phyloP scores from a whole-genome alignment of 1,284 basidiomycete genomes.

The Ceratobasidium sp. region DNA sequence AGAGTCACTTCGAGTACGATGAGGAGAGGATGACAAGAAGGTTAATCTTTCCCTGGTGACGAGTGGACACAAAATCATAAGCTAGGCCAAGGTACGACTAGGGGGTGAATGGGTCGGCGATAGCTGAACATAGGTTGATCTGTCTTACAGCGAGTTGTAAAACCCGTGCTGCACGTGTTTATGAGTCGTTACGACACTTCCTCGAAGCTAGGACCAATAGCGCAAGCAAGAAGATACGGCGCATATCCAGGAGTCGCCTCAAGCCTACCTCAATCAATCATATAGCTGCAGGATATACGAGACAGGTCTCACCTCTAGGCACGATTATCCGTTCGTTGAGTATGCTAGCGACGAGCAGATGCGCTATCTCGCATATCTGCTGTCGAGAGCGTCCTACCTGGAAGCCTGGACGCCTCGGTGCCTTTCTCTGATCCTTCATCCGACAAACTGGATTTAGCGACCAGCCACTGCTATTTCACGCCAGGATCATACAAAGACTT shows the following conservation, averaged over 20 bases:
- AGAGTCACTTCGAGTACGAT: conserved; percentile 59
- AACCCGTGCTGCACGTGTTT: conserved; percentile 85
- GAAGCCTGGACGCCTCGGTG: conserved; percentile 96
- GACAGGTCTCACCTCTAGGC: conserved; percentile 94
- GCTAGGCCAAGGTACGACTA: no score
- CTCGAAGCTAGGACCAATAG: conserved; percentile 90
- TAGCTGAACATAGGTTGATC: no score
- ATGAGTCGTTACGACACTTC: conserved; percentile 70
- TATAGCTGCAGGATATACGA: conserved; percentile 99
- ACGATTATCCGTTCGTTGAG: conserved; percentile 99
- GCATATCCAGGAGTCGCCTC: conserved; percentile 94
- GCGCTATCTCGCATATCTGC: conserved; percentile 98
- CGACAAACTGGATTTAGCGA: no score
- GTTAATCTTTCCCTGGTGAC: no score
- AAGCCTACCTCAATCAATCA: conserved; percentile 93
- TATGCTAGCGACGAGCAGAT: conserved; percentile 99
- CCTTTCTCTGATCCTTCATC: no score
- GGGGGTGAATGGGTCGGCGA: no score
- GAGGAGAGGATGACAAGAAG: conserved; percentile 45
- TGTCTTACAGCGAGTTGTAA: conserved; percentile 86
- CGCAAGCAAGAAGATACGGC: conserved; percentile 95
- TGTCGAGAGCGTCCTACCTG: conserved; percentile 94
- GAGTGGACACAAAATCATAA: no score
- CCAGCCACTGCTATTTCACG: no score
- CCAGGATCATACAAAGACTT: no score